phyloP scores from a whole-genome alignment of 2,329 filamentous ascomycete genomes.

The Fusarium temperatum region DNA sequence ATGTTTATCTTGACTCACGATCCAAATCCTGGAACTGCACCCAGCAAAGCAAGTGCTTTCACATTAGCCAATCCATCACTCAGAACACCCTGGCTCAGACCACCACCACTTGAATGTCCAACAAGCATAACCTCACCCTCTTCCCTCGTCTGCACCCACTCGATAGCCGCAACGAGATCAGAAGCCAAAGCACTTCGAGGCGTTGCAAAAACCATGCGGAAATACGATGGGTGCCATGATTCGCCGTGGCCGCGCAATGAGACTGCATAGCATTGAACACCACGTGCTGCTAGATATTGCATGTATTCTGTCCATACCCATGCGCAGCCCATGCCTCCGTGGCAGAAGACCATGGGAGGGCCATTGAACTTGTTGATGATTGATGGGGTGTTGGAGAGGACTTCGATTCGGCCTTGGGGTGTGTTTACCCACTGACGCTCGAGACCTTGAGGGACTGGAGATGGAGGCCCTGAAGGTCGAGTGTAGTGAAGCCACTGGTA shows the following conservation, averaged over 20 bases:
- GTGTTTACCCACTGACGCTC: constrained; percentile 56
- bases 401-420: constrained; percentile 56
- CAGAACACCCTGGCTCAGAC: constrained; percentile 59
- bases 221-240: constrained; percentile 60
- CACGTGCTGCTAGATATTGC: constrained; percentile 54
- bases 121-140: constrained; percentile 53
- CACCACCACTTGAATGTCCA: constrained; percentile 62
- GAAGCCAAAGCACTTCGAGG: constrained; percentile 52
- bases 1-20: constrained; percentile 32
- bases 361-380: constrained; percentile 9
- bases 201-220: constrained; percentile 58
- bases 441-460: constrained; percentile 49
- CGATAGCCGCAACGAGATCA: constrained; percentile 55
- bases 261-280: constrained; percentile 61
- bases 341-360: constrained; percentile 59
- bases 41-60: constrained; percentile 57
- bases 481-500: constrained; percentile 41
- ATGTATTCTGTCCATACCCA: constrained; percentile 63
- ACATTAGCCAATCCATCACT: constrained; percentile 51
- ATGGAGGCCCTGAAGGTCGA: constrained; percentile 34
- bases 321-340: constrained; percentile 64
- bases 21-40: constrained; percentile 56
- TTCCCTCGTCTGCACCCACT: constrained; percentile 46
- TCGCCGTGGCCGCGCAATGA: constrained; percentile 62
- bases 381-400: constrained; percentile 54